Conservation (phyloP, 108 stramenopile species). For the Cyclotella cryptica region DNA sequence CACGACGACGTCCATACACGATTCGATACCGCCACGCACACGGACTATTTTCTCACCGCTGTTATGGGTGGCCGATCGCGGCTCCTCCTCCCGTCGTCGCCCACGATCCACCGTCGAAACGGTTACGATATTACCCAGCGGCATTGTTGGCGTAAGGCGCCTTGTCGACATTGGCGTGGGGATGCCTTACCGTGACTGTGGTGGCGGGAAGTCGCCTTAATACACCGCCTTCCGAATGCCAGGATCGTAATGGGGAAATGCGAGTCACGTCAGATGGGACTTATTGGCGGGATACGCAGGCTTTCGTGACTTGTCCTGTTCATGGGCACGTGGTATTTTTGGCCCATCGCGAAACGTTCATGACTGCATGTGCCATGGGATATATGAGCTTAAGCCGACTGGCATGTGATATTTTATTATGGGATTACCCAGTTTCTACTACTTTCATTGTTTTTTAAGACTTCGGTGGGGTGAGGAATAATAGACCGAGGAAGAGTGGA, state of each 20-base stretch:
- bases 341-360: constrained; percentile 60
- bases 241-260: constrained; percentile 84
- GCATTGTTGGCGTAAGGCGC: constrained; percentile 68
- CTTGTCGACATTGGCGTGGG: constrained; percentile 71
- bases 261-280: constrained; percentile 70
- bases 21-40: constrained; percentile 89
- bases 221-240: constrained; percentile 67
- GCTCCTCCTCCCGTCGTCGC: neutral
- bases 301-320: constrained; percentile 33
- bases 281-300: constrained; percentile 56
- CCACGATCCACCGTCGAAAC: constrained; percentile 21
- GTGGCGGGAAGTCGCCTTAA: constrained; percentile 66
- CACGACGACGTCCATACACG: too few relatives aligned
- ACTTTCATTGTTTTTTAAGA: constrained; percentile 65
- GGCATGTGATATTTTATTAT: constrained; percentile 93
- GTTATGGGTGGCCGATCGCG: constrained; percentile 57
- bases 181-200: constrained; percentile 73
- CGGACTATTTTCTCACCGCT: constrained; percentile 76
- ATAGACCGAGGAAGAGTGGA: neutral
- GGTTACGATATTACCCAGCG: constrained; percentile 42
- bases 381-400: constrained; percentile 82
- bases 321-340: constrained; percentile 58
- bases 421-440: constrained; percentile 77
- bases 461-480: neutral
- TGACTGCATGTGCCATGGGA: constrained; percentile 64